Evolutionary conservation across 225 moss, liverwort and hornwort species (phyloP), one percentile per base, ranked within the genome.

Genomic region (Ulota crispa): DNA sequence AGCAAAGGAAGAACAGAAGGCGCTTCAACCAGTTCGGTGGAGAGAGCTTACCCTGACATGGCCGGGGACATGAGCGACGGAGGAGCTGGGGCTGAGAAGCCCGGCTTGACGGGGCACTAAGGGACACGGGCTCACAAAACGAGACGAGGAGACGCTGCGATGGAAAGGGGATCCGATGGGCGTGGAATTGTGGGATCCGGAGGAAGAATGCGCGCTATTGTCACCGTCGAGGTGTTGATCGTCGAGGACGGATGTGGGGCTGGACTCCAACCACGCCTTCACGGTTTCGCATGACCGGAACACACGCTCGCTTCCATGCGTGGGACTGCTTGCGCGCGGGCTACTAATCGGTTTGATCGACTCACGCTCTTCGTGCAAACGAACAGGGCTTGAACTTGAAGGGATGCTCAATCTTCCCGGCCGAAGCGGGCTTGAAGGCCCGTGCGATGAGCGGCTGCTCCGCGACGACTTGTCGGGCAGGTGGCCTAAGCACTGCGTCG

Each of bases 221-320:
- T 84, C 78, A 14, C 80, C 55, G 53, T 79, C 84, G 37, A 68
- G 66, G 8, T 73, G 56, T 6, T 65, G 81, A 76, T 82, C 89
- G 30, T 86, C 85, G 16, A 89, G 86, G 15, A 89, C 89, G 1
- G 89, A 89, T 1, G 79, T 86, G 23, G 89, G 89, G 62, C 89
- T 89, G 27, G 89, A 79, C 23, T 89, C 89, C 74, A 89, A 45
- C 89, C 89, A 89, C 43, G 89, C 89, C 75, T 84, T 86, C 4
- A 89, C 89, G 0, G 71, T 86, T 53, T 89, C 89, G 8, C 75
- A 81, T 19, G 89, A 89, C 70, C 84, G 78, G 21, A 54, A 89
- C 30, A 78, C 61, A 11, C 89, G 83, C 53, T 89, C 89, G 1
- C 70, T 77, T 37, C 47, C 68, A 16, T 36, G 15, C 7, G 41